Conservation (phyloP, 1,284 basidiomycete species). For the Veloboletus limbatus region DNA sequence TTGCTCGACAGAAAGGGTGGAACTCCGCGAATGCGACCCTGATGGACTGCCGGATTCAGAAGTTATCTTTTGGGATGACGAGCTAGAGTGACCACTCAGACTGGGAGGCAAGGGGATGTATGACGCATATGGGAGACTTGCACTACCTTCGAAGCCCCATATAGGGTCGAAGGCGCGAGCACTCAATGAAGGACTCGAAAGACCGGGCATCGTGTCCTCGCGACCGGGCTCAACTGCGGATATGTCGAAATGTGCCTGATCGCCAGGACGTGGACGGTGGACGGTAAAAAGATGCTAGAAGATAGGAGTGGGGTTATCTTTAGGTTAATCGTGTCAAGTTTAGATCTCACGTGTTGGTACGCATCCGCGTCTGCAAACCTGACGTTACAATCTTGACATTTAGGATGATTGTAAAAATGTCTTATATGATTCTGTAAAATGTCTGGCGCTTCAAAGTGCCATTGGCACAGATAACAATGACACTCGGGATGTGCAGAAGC, state of each 20-base stretch:
- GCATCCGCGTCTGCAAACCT: conserved; percentile 31
- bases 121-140: conserved; percentile 26
- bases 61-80: conserved; percentile 26
- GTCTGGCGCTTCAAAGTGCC: conserved; percentile 34
- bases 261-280: conserved; percentile 24
- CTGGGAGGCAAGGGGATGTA: conserved; percentile 33
- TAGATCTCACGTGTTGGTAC: conserved; percentile 31
- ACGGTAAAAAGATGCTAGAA: conserved; percentile 28
- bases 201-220: conserved; percentile 4
- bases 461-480: conserved; percentile 33
- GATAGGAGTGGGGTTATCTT: conserved; percentile 2
- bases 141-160: conserved; percentile 28
- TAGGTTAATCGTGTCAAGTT: neutral
- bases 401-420: conserved; percentile 34
- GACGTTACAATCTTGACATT: conserved; percentile 26
- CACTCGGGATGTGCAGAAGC: conserved; percentile 30
- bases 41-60: conserved; percentile 15
- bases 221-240: neutral
- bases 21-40: conserved; percentile 31
- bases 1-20: conserved; percentile 34
- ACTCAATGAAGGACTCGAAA: conserved; percentile 8
- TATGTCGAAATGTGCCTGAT: conserved; percentile 5
- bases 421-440: conserved; percentile 31
- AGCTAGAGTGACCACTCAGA: conserved; percentile 30
- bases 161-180: conserved; percentile 22